phyloP scores from a whole-genome alignment of 2,329 filamentous ascomycete genomes.

The Aspergillus fijiensis region DNA sequence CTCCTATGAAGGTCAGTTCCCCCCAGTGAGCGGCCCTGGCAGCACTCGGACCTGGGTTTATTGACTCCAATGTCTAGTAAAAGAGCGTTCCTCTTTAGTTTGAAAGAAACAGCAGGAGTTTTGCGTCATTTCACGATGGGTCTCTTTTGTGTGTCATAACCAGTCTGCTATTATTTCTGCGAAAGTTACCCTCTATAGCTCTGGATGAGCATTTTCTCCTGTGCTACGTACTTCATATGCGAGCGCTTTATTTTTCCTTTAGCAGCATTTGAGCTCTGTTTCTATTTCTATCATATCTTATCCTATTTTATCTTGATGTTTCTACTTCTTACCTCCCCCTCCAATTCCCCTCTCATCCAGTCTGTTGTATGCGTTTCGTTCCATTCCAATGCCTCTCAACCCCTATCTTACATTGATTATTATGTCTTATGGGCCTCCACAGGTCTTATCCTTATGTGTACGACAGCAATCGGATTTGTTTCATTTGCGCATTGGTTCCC shows the following conservation, averaged over 20 bases:
- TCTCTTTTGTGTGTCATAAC: slow-evolving; percentile 42
- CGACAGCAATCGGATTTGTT: slow-evolving; percentile 40
- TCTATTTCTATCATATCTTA: slow-evolving; percentile 20
- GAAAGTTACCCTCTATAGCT: slow-evolving; percentile 42
- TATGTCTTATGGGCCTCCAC: slow-evolving; percentile 21
- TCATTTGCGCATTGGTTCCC: slow-evolving; percentile 33
- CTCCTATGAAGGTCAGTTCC: slow-evolving; percentile 63
- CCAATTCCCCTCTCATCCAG: slow-evolving; percentile 14
- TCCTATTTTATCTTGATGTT: slow-evolving; percentile 15
- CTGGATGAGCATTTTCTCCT: slow-evolving; percentile 46
- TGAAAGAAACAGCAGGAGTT: slow-evolving; percentile 47
- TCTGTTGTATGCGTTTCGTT: slow-evolving; percentile 9
- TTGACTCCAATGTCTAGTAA: slow-evolving; percentile 21
- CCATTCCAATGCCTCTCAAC: slow-evolving; percentile 1
- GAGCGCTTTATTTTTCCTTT: slow-evolving; percentile 39
- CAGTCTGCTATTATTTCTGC: slow-evolving; percentile 37
- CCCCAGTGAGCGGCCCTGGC: neutral
- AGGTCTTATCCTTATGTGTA: slow-evolving; percentile 35
- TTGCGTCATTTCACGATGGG: slow-evolving; percentile 44
- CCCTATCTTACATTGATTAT: slow-evolving; percentile 17
- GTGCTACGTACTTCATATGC: slow-evolving; percentile 43
- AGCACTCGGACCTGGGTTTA: slow-evolving; percentile 20
- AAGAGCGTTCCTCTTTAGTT: slow-evolving; percentile 40
- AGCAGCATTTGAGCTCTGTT: slow-evolving; percentile 37
- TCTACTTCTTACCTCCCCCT: slow-evolving; percentile 12